Base-by-base conservation (phyloP, 1,139 yeast genomes). In the Yamadazyma triangularis region DNA sequence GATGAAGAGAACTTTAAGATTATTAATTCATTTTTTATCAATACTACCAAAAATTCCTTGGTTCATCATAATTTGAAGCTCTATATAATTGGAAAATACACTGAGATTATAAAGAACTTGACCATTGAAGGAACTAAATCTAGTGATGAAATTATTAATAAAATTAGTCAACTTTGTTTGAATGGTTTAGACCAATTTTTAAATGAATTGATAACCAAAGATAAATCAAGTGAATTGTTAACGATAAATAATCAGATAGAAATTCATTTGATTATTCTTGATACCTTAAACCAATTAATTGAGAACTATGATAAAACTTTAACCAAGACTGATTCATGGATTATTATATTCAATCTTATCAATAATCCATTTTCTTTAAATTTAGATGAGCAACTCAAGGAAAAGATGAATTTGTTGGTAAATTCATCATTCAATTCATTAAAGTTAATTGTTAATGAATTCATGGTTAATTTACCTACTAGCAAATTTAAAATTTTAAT, bases 381-480 rank as follows among this genome's bases (percentile, higher is more conserved):
- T 4, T 39, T 42, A 14, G 49, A 45, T 12, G 64, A 61, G 30
- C 39, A 47, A 8, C 29, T 27, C 6, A 26, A 16, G 32, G 73
- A 64, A 15, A 76, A 73, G 37, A 59, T 67, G 15, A 60, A 55
- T 23, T 64, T 62, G 8, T 61, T 84, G 29, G 64, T 73, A 33
- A 78, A 73, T 44, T 73, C 79, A 3, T 78, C 91, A 0, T 89
- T 83, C 57, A 89, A 81, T 40, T 82, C 93, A 0, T 64, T 89
- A 41, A 89, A 86, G 46, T 65, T 89, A 30, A 79, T 89, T 18
- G 69, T 93, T 40, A 93, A 87, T 48, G 96, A 89, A 50, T 86
- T 89, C 48, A 57, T 89, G 33, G 78, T 76, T 25, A 64, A 77
- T 2, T 60, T 91, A 15, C 95, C 96, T 0, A 54, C 65, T 25